Percentiles rank a stretch among this genome's conserved stretches.
These are phyloP conservation scores for Hymenoscyphus fraxineus DNA, from an alignment of 2,329 filamentous ascomycete species.

Conservation along the genomic window DNA sequence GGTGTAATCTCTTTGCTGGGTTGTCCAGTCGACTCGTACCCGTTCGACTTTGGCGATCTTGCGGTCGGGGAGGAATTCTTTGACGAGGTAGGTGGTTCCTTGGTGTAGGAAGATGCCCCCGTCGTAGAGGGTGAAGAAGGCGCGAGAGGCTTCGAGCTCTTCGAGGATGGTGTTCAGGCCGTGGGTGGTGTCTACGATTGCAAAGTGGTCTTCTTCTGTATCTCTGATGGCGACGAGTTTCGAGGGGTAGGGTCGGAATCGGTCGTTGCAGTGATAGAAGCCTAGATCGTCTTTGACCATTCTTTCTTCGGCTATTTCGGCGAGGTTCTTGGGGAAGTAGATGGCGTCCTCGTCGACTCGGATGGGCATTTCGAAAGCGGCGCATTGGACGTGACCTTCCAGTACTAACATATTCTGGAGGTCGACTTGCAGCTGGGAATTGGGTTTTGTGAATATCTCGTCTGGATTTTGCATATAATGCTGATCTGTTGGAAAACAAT, in stretches of 20 bases:
- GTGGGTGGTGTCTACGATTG: conserved; percentile 83
- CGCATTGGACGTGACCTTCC: conserved; percentile 93
- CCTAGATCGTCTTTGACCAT: conserved; percentile 70
- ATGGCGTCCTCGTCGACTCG: conserved; percentile 66
- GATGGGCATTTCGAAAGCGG: conserved; percentile 92
- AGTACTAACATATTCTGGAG: conserved; percentile 86
- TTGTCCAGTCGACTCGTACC: conserved; percentile 93
- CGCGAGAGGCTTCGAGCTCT: conserved; percentile 92
- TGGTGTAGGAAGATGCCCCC: conserved; percentile 97
- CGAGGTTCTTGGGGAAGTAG: conserved; percentile 77
- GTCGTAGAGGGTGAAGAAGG: conserved; percentile 93
- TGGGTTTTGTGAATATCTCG: conserved; percentile 88
- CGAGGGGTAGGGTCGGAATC: conserved; percentile 82
- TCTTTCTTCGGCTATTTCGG: conserved; percentile 67
- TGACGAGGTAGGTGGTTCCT: conserved; percentile 86
- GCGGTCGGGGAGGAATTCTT: conserved; percentile 77
- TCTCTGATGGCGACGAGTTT: conserved; percentile 84
- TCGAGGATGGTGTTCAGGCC: conserved; percentile 82
- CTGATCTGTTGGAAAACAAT: conserved; percentile 87
- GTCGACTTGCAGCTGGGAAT: conserved; percentile 85
- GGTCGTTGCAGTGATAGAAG: conserved; percentile 85
- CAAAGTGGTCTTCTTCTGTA: conserved; percentile 87
- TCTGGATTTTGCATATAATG: conserved; percentile 96
- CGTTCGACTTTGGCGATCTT: conserved; percentile 83
- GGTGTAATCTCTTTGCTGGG: conserved; percentile 86